Base-by-base conservation (phyloP, 2,329 filamentous ascomycete species). In the Colletotrichum melonis region DNA sequence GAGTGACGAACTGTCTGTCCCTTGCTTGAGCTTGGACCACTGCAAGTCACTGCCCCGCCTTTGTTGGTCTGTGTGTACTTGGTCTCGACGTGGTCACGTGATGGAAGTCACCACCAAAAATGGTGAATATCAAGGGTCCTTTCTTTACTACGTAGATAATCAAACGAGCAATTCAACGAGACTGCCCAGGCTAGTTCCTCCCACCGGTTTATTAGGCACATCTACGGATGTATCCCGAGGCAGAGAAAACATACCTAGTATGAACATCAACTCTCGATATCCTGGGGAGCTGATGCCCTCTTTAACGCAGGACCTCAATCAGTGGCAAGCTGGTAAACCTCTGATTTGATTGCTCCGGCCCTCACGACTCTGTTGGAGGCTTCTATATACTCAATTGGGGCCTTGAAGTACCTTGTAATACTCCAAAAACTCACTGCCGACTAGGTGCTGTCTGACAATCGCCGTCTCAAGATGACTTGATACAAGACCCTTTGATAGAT, bases 1-100 rank as follows among this genome's bases (percentile, higher is more conserved):
- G 24, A 72, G 69, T 73, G 70, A 73, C 60, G 67, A 65, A 42
- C 67, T 63, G 63, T 55, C 60, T 64, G 54, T 66, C 60, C 66
- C 60, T 65, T 73, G 26, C 9, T 38, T 57, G 30, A 22, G 8
- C 24, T 64, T 69, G 22, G 24, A 59, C 42, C 24, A 19, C 35
- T 35, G 8, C 4, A 69, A 59, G 65, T 55, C 42, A 49, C 30
- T 64, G 38, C 60, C 60, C 60, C 60, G 49, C 70, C 56, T 57
- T 42, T 6, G 32, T 32, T 62, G 69, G 66, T 55, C 54, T 38
- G 65, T 72, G 65, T 69, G 58, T 59, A 63, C 64, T 46, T 68
- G 22, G 4, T 19, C 11, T 38, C 12, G 3, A 0, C 14, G 1
- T 19, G 6, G 2, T 32, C 59, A 72, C 65, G 70, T 72, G 65